phyloP scores from a whole-genome alignment of 2,329 filamentous ascomycete species.

The Apiospora arundinis region DNA sequence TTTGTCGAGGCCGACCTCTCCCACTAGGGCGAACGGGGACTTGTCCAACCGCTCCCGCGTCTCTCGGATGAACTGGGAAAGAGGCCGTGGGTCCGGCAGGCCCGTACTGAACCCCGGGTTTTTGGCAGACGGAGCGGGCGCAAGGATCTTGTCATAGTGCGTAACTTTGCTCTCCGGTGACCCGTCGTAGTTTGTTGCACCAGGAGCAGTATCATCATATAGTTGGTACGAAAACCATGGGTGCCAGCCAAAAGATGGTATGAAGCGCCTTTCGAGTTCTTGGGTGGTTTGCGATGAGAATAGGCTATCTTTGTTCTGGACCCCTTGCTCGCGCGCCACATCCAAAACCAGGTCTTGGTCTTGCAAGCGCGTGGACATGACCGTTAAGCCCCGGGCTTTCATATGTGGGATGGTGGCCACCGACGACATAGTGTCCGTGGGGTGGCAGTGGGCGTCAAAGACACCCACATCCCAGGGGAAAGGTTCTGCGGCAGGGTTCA shows the following conservation, averaged over 20 bases:
- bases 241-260: conserved; percentile 87
- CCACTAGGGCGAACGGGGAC: conserved; percentile 71
- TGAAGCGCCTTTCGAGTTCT: conserved; percentile 47
- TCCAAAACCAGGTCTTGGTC: conserved; percentile 76
- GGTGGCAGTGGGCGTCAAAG: conserved; percentile 84
- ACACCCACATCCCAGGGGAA: conserved; percentile 76
- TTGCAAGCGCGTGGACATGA: conserved; percentile 79
- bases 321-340: conserved; percentile 61
- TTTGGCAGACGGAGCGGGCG: conserved; percentile 54
- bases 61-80: conserved; percentile 63
- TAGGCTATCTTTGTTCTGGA: conserved; percentile 42
- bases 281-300: conserved; percentile 25
- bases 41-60: conserved; percentile 61
- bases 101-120: conserved; percentile 50
- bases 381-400: conserved; percentile 69
- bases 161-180: conserved; percentile 47
- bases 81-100: conserved; percentile 65
- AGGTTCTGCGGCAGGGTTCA: conserved; percentile 32
- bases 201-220: conserved; percentile 62
- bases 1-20: conserved; percentile 80
- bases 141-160: conserved; percentile 73
- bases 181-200: conserved; percentile 39
- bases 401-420: conserved; percentile 66
- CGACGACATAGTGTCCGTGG: conserved; percentile 76
- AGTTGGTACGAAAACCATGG: conserved; percentile 86